Evolutionary conservation across 805 yeast genomes (phyloP), one percentile per base, ranked within the genome.

Genomic region (Yarrowia deformans): DNA sequence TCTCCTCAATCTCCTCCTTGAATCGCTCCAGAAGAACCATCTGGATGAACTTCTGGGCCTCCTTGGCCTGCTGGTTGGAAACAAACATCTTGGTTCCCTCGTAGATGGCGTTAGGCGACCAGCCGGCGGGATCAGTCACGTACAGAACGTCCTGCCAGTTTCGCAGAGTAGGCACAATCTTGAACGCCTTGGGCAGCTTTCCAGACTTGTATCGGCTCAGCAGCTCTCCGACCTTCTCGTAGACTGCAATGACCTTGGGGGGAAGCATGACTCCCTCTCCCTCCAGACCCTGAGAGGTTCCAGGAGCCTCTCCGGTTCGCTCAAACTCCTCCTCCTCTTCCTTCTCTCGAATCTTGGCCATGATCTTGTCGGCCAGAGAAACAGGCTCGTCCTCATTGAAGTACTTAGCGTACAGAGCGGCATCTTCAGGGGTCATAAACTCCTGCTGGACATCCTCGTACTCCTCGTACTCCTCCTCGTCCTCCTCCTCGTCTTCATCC

Each of bases 61-160:
- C 97, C 72, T 86, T 86, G 3, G 98, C 90, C 68, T 87, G 87
- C 79, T 95, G 83, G 74, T 91, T 93, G 23, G 98, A 93, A 1
- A 95, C 97, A 79, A 95, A 66, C 60, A 95, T 81, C 79, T 92
- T 91, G 8, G 98, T 92, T 2, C 98, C 99, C 79, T 95, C 98
- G 76, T 89, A 95, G 7, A 90, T 88, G 2, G 95, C 97, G 75
- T 93, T 94, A 18, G 98, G 93, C 18, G 98, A 90, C 99, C 99
- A 95, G 37, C 83, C 81, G 71, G 87, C 93, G 9, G 99, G 99
- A 73, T 92, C 87, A 1, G 98, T 93, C 49, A 95, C 97, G 76
- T 88, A 94, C 43, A 95, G 81, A 42, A 95, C 90, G 77, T 94
- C 98, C 77, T 93, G 93, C 99, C 99, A 95, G 80, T 94, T 94